Evolutionary conservation across 176 grass and related monocot species (phyloP), one percentile per base, ranked within the genome.

Genomic region (Eremochloa ophiuroides): DNA sequence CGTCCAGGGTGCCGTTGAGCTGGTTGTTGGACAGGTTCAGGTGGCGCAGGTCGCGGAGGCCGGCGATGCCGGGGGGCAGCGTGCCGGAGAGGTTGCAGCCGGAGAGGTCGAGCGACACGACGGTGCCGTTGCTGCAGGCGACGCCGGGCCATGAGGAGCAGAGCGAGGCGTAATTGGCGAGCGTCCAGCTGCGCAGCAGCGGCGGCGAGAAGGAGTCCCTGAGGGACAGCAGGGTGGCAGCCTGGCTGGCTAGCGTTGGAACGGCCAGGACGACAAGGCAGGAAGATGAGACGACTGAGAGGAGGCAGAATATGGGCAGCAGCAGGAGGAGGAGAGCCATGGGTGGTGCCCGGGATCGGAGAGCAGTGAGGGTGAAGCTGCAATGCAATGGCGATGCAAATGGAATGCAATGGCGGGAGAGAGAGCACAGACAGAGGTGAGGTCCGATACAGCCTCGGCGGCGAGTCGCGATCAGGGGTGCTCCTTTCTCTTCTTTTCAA

Each of bases 1-100:
- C 41, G 2, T 44, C 37, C 3, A 92, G n/a, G 43, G 87, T 86
- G 42, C 83, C 88, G 51, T 96, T 96, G 77, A 96, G 85, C 85
- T 96, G 83, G 82, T 96, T 96, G 71, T 96, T 90, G 47, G 93
- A 95, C 46, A 95, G 73, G 79, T 95, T 95, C 71, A 95, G 87
- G 47, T 93, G 55, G 37, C 48, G 63, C 25, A 95, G 79, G 30
- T 28, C 13, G 8, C 33, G 46, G 10, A 91, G 85, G 46, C n/a
- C 20, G 51, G 29, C 79, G 58, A 91, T 18, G 30, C 72, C 81
- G 7, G 85, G 82, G 38, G 85, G 81, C 60, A 90, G 88, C 16
- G 55, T 29, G 3, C 90, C 90, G 20, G 93, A 92, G 71, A 96
- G 33, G 83, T 96, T 96, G 18, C 62, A 63, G 48, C 40, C 76